Base-by-base conservation (phyloP, 495 filamentous ascomycete genomes). In the Polyplosphaeria fusca region DNA sequence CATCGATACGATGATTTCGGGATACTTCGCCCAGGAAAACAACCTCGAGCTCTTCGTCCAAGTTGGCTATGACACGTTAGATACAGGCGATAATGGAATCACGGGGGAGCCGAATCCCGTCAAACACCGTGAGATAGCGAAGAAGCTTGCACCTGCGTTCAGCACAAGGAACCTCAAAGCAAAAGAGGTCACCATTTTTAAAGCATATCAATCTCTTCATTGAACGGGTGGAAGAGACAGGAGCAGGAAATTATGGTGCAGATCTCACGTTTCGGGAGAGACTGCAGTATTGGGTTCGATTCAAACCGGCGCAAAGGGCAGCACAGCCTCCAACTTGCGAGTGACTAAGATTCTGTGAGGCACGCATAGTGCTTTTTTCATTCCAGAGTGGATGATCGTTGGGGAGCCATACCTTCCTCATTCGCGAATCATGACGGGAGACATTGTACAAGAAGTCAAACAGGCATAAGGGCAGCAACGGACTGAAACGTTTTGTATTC, bases 11-110 rank as follows among this genome's bases (percentile, higher is more conserved):
- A 28, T 28, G 4, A 27, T 18, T 4, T 2, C 2, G 3, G 16
- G 2, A 37, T 50, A 50, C 18, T 22, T 39, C 11, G 28, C 47
- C 19, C 47, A 50, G 47, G 14, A 37, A 19, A 50, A 50, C 19
- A 50, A 50, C 32, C 47, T 50, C 9, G 47, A 50, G 47, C 18
- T 38, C 3, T 50, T 50, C 47, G 47, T 50, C 5, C 27, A 50
- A 25, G 30, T 39, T 18, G 47, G 30, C 5, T 50, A 38, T 23
- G 28, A 50, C 28, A 22, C 27, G 28, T 32, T 22, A 4, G 47
- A 39, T 25, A 50, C 27, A 3, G 47, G 30, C 27, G 28, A 38
- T 25, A 39, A 39, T 23, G 47, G 47, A 2, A 37, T 50, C 47
- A 20, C 30, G 3, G 27, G 47, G 18, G 47, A 50, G 16, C 28